A percentile compares a stretch with the other conserved stretches of the same genome.
These are phyloP conservation scores for Blastocystis hominis DNA, from an alignment of 352 stramenopile species.

Conservation along the genomic window DNA sequence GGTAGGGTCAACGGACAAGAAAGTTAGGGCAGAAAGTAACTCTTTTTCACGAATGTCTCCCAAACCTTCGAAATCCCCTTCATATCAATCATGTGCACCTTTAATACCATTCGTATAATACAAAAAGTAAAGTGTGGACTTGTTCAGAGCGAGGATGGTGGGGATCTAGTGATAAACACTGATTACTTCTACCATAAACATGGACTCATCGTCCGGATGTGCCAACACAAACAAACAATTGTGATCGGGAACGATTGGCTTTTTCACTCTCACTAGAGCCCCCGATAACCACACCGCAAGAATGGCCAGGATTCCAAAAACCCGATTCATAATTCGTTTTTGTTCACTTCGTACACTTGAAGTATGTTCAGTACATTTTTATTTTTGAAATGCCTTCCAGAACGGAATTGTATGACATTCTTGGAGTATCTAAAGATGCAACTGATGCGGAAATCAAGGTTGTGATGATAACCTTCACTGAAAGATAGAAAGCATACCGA, in stretches of 20 bases:
- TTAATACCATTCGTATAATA: slow-evolving; percentile 67
- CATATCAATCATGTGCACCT: not conserved
- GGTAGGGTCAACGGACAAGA: slow-evolving; percentile 64
- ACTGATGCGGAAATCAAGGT: slow-evolving; percentile 56
- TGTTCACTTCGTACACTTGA: not conserved
- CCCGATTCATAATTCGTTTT: too few species aligned
- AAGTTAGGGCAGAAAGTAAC: slow-evolving; percentile 65
- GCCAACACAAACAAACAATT: slow-evolving; percentile 68
- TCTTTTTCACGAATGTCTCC: slow-evolving; percentile 68
- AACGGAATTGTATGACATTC: slow-evolving; percentile 34
- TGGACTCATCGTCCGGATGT: slow-evolving; percentile 81
- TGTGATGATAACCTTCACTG: not conserved
- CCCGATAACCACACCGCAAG: too few species aligned
- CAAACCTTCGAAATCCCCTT: slow-evolving; percentile 72
- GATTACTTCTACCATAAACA: slow-evolving; percentile 77
- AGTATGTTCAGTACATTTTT: not conserved
- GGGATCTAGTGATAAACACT: slow-evolving; percentile 58
- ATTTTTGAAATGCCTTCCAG: not conserved
- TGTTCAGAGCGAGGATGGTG: slow-evolving; percentile 56
- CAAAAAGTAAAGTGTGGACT: slow-evolving; percentile 65
- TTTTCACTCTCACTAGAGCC: too few species aligned
- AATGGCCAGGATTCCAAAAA: too few species aligned
- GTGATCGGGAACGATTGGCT: not conserved
- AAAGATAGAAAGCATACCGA: slow-evolving; percentile 36
- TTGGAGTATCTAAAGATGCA: slow-evolving; percentile 16